Conservation (phyloP, 257 asterid genomes). For the Solanum lycopersicoides region DNA sequence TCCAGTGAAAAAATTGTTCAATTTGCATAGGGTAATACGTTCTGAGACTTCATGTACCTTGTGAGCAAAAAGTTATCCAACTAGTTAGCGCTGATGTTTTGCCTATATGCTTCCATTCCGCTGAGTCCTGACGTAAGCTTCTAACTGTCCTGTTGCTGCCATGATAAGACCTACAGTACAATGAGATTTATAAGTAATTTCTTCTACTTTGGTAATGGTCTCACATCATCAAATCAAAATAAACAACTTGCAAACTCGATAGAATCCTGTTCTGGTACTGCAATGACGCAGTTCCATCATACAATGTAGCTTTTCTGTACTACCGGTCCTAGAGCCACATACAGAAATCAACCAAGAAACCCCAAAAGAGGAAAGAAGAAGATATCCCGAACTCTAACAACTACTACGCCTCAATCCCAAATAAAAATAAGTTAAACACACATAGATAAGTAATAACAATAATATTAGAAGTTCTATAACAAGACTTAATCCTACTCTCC, state of each 20-base stretch:
- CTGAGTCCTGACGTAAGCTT: conserved; percentile 11
- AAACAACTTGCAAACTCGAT: not conserved
- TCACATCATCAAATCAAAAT: not conserved
- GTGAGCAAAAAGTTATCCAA: not conserved
- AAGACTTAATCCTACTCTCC: not conserved
- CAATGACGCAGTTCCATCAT: not conserved
- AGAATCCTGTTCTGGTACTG: not conserved
- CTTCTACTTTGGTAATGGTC: not conserved
- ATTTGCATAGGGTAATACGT: not conserved
- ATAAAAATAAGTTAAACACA: not conserved
- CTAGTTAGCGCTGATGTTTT: not conserved
- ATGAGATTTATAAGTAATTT: not conserved
- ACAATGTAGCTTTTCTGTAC: not conserved
- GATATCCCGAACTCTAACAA: not conserved
- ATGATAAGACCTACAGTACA: conserved; percentile 17
- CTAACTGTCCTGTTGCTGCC: conserved; percentile 26
- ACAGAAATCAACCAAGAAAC: not conserved
- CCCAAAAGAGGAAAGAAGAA: not conserved
- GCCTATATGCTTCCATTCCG: conserved; percentile 19
- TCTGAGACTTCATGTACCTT: not conserved
- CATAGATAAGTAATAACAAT: not conserved
- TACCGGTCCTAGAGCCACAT: not conserved
- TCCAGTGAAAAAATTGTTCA: not conserved
- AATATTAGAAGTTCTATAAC: not conserved
- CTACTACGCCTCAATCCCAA: not conserved